A percentile compares a stretch with the other conserved stretches of the same genome.
Conservation (phyloP, 78 protist genomes). For the Guillardia theta region DNA sequence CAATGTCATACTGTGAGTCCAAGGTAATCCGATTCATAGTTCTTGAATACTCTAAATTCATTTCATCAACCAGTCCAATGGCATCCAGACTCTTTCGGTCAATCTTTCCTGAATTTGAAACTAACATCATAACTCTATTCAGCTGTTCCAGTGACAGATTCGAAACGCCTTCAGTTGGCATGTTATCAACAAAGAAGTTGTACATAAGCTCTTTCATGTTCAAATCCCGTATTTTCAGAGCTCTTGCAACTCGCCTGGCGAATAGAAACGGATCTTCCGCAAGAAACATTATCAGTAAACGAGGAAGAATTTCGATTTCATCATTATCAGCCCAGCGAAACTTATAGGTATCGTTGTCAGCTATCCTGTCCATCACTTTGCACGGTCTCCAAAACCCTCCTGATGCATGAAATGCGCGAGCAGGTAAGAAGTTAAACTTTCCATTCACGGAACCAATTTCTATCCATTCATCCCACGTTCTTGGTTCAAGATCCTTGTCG, state of each 20-base stretch:
- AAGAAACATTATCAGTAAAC: not conserved
- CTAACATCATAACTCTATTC: not conserved
- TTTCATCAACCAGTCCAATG: conserved; percentile 49
- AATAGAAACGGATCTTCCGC: conserved; percentile 68
- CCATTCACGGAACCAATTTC: not conserved
- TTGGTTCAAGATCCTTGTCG: conserved; percentile 64
- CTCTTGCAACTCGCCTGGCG: conserved; percentile 60
- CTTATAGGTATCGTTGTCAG: not conserved
- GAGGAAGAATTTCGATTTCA: not conserved
- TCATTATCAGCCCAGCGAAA: not conserved
- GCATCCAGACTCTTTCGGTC: conserved; percentile 4
- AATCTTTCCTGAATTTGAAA: conserved; percentile 26
- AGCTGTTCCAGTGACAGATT: not conserved
- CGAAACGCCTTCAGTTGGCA: conserved; percentile 77
- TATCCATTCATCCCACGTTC: conserved; percentile 69
- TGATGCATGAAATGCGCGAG: not conserved
- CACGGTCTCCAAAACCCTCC: not conserved
- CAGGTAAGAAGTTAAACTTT: not conserved
- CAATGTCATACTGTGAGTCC: not conserved
- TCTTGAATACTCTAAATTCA: conserved; percentile 47
- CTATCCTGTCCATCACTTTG: not conserved
- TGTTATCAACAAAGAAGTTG: conserved; percentile 62
- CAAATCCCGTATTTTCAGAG: conserved; percentile 4
- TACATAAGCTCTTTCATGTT: conserved; percentile 35
- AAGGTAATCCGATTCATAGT: conserved; percentile 63